phyloP scores from a whole-genome alignment of 352 stramenopile species.

The Pythium apleroticum region DNA sequence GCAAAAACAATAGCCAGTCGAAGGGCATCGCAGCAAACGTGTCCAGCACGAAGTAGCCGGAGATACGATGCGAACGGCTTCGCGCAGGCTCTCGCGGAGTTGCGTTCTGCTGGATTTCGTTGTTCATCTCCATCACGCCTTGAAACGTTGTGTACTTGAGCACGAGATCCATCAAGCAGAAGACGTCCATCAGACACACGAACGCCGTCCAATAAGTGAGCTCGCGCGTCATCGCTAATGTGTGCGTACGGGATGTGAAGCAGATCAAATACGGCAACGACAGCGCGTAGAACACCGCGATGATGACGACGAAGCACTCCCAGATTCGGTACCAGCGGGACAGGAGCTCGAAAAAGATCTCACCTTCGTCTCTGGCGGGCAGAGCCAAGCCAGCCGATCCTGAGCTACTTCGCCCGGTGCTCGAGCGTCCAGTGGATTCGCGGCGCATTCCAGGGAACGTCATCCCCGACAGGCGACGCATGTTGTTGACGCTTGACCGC shows the following conservation, averaged over 20 bases:
- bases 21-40: constrained; percentile 42
- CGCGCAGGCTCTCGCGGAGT: neutral
- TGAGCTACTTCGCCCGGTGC: neutral
- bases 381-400: neutral
- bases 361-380: constrained; percentile 20
- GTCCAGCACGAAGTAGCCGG: constrained; percentile 26
- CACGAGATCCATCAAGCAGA: constrained; percentile 52
- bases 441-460: constrained; percentile 7
- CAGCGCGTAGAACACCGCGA: constrained; percentile 58
- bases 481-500: neutral
- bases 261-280: constrained; percentile 60
- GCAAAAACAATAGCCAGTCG: constrained; percentile 52
- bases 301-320: constrained; percentile 49
- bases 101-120: constrained; percentile 8
- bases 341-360: constrained; percentile 58
- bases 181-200: constrained; percentile 42
- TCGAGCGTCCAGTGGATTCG: neutral
- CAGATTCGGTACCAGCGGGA: constrained; percentile 52
- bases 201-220: constrained; percentile 37
- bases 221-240: neutral
- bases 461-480: constrained; percentile 6
- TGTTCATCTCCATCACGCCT: constrained; percentile 36
- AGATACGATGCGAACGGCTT: neutral
- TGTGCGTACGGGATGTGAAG: constrained; percentile 47
- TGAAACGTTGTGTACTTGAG: constrained; percentile 61